A percentile compares a stretch with the other conserved stretches of the same genome.
Evolutionary conservation across 139 green algal genomes (phyloP).

Genomic region (Ulvella scutata): DNA sequence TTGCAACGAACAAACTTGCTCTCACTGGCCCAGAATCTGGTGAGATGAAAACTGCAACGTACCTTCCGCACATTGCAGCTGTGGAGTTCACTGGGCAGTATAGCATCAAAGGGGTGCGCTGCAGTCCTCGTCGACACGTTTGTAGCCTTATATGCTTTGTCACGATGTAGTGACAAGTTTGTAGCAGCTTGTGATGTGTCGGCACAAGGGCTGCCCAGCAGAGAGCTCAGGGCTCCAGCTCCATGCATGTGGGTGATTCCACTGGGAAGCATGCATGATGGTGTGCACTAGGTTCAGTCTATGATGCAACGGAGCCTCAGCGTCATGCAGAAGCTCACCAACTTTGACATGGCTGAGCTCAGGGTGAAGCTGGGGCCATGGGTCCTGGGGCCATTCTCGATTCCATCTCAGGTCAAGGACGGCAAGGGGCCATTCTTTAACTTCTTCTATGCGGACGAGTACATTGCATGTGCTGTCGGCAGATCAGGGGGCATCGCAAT

Average conservation of each 20-base stretch:
- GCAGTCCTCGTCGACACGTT: too few species aligned
- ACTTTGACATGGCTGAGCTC: background rate
- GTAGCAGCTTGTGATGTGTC: background rate
- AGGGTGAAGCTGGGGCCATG: background rate
- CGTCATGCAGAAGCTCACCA: background rate
- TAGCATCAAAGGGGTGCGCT: background rate
- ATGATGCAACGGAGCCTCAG: too few species aligned
- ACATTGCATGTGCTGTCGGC: background rate
- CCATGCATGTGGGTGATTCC: too few species aligned
- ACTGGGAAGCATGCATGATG: too few species aligned
- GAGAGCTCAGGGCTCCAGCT: background rate
- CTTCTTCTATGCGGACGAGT: background rate
- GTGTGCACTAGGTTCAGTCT: too few species aligned
- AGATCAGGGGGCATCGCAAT: background rate
- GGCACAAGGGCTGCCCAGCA: background rate
- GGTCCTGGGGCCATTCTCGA: background rate
- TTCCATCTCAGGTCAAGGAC: background rate
- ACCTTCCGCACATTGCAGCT: background rate
- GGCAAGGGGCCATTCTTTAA: background rate
- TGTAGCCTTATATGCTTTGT: background rate
- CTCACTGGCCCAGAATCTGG: too few species aligned
- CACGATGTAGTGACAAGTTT: background rate
- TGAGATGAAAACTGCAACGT: background rate
- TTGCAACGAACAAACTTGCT: background rate
- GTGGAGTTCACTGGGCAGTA: background rate